Percentiles rank a stretch among this genome's conserved stretches.
Conservation (phyloP, 2,329 filamentous ascomycete genomes). For the Celoporthe dispersa region DNA sequence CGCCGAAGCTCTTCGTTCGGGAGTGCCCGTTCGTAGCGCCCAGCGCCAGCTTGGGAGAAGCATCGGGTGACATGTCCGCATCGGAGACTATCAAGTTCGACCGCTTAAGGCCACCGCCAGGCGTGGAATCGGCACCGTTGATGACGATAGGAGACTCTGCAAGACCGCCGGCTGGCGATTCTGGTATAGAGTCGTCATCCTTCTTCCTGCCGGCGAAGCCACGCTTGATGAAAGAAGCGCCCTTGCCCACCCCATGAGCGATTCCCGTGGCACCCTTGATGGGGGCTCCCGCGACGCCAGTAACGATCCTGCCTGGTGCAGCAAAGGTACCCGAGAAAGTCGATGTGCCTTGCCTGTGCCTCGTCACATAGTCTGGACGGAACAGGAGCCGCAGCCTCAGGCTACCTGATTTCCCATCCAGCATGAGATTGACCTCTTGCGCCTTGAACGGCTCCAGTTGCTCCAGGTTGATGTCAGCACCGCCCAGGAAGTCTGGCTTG, state of each 20-base stretch:
- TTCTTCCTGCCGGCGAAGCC: constrained; percentile 78
- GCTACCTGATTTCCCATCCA: constrained; percentile 89
- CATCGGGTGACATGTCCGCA: constrained; percentile 36
- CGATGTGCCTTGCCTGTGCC: constrained; percentile 84
- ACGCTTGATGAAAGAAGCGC: constrained; percentile 86
- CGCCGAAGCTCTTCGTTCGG: constrained; percentile 64
- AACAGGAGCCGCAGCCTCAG: constrained; percentile 86
- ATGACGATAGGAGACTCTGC: constrained; percentile 42
- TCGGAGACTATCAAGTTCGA: constrained; percentile 44
- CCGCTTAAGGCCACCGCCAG: constrained; percentile 45
- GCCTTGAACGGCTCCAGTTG: constrained; percentile 83
- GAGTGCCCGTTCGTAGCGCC: constrained; percentile 42
- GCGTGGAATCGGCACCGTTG: constrained; percentile 45
- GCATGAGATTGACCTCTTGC: constrained; percentile 71
- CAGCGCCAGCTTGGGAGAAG: constrained; percentile 43
- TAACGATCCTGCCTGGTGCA: constrained; percentile 84
- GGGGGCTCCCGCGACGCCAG: constrained; percentile 80
- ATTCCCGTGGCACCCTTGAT: constrained; percentile 82
- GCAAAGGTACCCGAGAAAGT: constrained; percentile 93
- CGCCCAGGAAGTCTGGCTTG: constrained; percentile 89
- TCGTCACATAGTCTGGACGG: constrained; percentile 87
- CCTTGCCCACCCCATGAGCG: constrained; percentile 82
- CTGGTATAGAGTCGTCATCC: constrained; percentile 49
- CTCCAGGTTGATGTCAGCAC: constrained; percentile 74
- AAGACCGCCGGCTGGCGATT: constrained; percentile 20